phyloP scores from a whole-genome alignment of 805 yeast species.

The Pichia gijzeniarum region DNA sequence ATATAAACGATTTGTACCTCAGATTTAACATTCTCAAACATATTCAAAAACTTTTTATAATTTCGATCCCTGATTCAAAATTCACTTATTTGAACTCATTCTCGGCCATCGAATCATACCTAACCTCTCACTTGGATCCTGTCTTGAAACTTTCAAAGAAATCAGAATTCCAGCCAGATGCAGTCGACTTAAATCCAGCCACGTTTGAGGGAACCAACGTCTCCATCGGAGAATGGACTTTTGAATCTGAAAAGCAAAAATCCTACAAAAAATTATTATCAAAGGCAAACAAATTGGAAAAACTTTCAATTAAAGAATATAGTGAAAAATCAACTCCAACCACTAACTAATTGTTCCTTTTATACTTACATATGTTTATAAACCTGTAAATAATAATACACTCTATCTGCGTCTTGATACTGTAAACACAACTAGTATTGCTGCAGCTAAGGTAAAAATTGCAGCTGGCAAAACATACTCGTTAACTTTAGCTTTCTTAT shows the following conservation, averaged over 20 bases:
- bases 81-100: slow-evolving; percentile 38
- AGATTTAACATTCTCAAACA: slow-evolving; percentile 45
- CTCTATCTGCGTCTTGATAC: not conserved
- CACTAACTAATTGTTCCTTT: not conserved
- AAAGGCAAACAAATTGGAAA: slow-evolving; percentile 27
- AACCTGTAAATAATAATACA: slow-evolving; percentile 2
- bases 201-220: slow-evolving; percentile 56
- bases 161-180: slow-evolving; percentile 65
- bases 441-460: slow-evolving; percentile 50
- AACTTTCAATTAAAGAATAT: slow-evolving; percentile 15
- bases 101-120: slow-evolving; percentile 33
- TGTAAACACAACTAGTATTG: slow-evolving; percentile 50
- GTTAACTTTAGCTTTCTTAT: not conserved
- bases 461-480: slow-evolving; percentile 53
- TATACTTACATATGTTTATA: not conserved
- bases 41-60: slow-evolving; percentile 42
- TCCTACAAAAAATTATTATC: slow-evolving; percentile 40
- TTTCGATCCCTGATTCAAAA: slow-evolving; percentile 47
- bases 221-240: slow-evolving; percentile 45
- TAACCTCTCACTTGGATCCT: slow-evolving; percentile 33
- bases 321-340: not conserved
- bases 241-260: slow-evolving; percentile 38
- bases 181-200: slow-evolving; percentile 51
- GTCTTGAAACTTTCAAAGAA: slow-evolving; percentile 34
- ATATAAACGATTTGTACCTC: slow-evolving; percentile 34